Conservation (phyloP, 805 yeast species). For the Saturnispora sekii region DNA sequence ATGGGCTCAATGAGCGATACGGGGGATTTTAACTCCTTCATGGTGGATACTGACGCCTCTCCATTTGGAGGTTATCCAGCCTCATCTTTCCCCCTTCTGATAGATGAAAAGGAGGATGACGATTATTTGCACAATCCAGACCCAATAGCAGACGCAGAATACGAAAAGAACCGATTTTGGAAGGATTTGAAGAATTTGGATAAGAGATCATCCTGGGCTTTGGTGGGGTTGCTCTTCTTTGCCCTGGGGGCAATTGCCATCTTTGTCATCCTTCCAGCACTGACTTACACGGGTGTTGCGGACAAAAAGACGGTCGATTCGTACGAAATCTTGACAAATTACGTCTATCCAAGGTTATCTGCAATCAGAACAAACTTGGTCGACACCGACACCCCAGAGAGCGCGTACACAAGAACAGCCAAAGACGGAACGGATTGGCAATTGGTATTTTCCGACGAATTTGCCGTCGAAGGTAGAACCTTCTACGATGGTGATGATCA, state of each 20-base stretch:
- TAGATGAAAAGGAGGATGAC: conserved; percentile 92
- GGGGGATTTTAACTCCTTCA: conserved; percentile 28
- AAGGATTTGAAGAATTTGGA: conserved; percentile 62
- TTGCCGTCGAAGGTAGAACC: conserved; percentile 80
- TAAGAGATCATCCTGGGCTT: conserved; percentile 49
- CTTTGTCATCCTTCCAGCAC: conserved; percentile 71
- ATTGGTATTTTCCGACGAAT: conserved; percentile 85
- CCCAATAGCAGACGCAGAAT: conserved; percentile 82
- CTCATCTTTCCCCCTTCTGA: conserved; percentile 75
- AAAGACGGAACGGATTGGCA: conserved; percentile 59
- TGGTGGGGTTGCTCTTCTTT: conserved; percentile 50
- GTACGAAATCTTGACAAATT: conserved; percentile 34
- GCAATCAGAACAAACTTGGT: conserved; percentile 53
- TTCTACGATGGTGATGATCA: conserved; percentile 89
- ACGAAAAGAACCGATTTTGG: conserved; percentile 59
- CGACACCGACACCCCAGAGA: conserved; percentile 63
- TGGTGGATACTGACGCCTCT: conserved; percentile 55
- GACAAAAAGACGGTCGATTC: conserved; percentile 13
- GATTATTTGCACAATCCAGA: conserved; percentile 95
- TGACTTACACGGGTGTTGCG: conserved; percentile 71
- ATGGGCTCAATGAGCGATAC: neutral
- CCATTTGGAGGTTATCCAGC: conserved; percentile 99
- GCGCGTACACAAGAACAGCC: conserved; percentile 36
- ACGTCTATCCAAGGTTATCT: conserved; percentile 45
- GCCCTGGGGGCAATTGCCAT: conserved; percentile 54